Percentiles rank a stretch among this genome's conserved stretches.
These are phyloP conservation scores for Podaxis sp. DNA, from an alignment of 768 basidiomycete genomes.

Conservation along the genomic window DNA sequence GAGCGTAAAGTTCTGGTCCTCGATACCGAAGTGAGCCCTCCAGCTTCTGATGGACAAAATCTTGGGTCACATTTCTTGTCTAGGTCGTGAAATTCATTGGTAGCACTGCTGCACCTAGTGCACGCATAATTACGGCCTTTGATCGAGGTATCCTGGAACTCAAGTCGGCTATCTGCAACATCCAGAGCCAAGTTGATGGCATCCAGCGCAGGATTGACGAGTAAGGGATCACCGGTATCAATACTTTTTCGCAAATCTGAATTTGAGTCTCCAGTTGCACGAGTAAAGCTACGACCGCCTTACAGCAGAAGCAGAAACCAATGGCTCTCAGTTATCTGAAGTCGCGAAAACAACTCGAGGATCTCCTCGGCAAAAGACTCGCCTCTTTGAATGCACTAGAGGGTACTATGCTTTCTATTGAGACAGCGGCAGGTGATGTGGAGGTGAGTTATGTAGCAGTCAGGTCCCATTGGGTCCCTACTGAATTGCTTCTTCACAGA, in stretches of 20 bases:
- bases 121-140: slow-evolving; percentile 62
- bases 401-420: slow-evolving; percentile 74
- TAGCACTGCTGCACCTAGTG: slow-evolving; percentile 26
- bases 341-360: slow-evolving; percentile 77
- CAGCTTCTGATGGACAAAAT: background rate
- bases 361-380: slow-evolving; percentile 69
- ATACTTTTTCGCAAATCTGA: background rate
- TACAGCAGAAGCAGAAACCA: slow-evolving; percentile 67
- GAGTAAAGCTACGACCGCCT: slow-evolving; percentile 55
- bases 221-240: slow-evolving; percentile 37
- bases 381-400: slow-evolving; percentile 71
- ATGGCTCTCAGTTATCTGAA: slow-evolving; percentile 76
- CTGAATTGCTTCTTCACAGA: slow-evolving; percentile 36
- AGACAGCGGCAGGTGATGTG: slow-evolving; percentile 85
- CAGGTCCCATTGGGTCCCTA: background rate
- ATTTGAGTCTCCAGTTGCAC: slow-evolving; percentile 48
- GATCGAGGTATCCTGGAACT: slow-evolving; percentile 83
- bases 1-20: slow-evolving; percentile 63
- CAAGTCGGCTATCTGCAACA: slow-evolving; percentile 59
- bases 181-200: slow-evolving; percentile 65
- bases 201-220: slow-evolving; percentile 69
- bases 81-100: slow-evolving; percentile 83
- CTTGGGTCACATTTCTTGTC: background rate
- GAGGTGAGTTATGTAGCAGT: slow-evolving; percentile 46
- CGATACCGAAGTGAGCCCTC: slow-evolving; percentile 57